Base-by-base conservation (phyloP, 352 stramenopile genomes). In the Pythium apleroticum region DNA sequence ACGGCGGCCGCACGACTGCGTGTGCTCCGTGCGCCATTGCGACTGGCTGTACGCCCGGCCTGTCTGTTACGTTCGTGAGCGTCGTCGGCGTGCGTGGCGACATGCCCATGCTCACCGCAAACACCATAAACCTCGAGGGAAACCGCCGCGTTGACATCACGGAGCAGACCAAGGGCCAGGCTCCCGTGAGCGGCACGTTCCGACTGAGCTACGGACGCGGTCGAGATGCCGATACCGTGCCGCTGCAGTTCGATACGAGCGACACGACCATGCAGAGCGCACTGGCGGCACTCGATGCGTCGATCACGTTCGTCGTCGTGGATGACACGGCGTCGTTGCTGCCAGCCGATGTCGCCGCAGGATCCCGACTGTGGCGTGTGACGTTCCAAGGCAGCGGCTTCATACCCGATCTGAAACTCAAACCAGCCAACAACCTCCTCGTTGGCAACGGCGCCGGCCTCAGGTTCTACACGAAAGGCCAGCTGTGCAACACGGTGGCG, bases 351-450 rank as follows among this genome's bases (percentile, higher is more conserved):
- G 57, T 68, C 3, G 63, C 62, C 0, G 76, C 64, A 0, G 83
- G 81, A 2, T 76, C 80, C 17, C 81, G 81, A 9, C 81, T 98
- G 49, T 98, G 92, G 83, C 68, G 72, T 17, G 89, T 99, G 6
- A 93, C 90, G 9, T 98, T 99, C 72, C 52, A 78, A 14, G 88
- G 97, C 50, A 91, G 88, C 52, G 96, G 96, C 5, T 85, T 97
- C 65, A 79, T 99, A 1, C 90, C 96, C n/a, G 65, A 84, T 37
- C 70, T 99, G 63, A 59, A 86, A 25, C 66, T 97, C 45, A 79
- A 86, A 20, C 72, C 78, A 24, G 69, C 73, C 12, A 92, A 97
- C 71, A 88, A 91, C 54, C 56, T 84, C 17, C 76, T 98, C 2
- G 76, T 89, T 15, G 96, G 93, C 27, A 91, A 98, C 52, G 92